Evolutionary conservation across 768 basidiomycete species (phyloP).

Genomic region (Cubamyces sp.): DNA sequence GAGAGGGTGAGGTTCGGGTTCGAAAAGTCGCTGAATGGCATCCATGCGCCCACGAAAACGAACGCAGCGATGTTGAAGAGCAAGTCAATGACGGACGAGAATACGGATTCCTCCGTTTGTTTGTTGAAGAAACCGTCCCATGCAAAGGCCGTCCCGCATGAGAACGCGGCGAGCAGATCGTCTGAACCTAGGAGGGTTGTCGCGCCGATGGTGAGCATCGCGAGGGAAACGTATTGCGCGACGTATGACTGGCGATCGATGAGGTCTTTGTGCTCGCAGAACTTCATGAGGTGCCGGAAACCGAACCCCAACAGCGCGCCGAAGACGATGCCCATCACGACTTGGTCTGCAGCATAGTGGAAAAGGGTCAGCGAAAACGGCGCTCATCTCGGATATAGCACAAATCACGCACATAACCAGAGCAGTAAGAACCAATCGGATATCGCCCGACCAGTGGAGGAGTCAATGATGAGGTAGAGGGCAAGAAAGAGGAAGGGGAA

Average conservation of each 20-base stretch:
- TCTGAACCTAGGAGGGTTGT: slow-evolving; percentile 88
- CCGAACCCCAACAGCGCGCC: slow-evolving; percentile 75
- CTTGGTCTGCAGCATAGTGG: slow-evolving; percentile 60
- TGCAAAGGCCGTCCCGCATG: slow-evolving; percentile 94
- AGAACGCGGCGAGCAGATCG: slow-evolving; percentile 93
- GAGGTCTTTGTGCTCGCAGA: slow-evolving; percentile 81
- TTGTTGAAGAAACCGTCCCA: slow-evolving; percentile 96
- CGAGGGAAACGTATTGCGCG: slow-evolving; percentile 87
- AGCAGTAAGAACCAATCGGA: slow-evolving; percentile 87
- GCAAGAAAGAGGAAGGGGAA: slow-evolving; percentile 94
- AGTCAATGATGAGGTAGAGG: slow-evolving; percentile 81
- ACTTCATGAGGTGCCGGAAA: slow-evolving; percentile 92
- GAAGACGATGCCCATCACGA: slow-evolving; percentile 73
- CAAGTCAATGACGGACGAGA: slow-evolving; percentile 94
- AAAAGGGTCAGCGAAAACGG: slow-evolving; percentile 7
- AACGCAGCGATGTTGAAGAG: slow-evolving; percentile 96
- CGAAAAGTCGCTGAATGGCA: slow-evolving; percentile 86
- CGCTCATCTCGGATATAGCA: neutral
- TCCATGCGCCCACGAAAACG: slow-evolving; percentile 96
- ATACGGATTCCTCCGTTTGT: slow-evolving; percentile 93
- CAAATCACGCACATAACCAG: slow-evolving; percentile 73
- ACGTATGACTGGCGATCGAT: slow-evolving; percentile 96
- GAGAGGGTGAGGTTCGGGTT: slow-evolving; percentile 67
- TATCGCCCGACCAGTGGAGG: slow-evolving; percentile 62
- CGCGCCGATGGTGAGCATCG: slow-evolving; percentile 83